Evolutionary conservation across 257 asterid genomes (phyloP).

Genomic region (Ballota nigra): DNA sequence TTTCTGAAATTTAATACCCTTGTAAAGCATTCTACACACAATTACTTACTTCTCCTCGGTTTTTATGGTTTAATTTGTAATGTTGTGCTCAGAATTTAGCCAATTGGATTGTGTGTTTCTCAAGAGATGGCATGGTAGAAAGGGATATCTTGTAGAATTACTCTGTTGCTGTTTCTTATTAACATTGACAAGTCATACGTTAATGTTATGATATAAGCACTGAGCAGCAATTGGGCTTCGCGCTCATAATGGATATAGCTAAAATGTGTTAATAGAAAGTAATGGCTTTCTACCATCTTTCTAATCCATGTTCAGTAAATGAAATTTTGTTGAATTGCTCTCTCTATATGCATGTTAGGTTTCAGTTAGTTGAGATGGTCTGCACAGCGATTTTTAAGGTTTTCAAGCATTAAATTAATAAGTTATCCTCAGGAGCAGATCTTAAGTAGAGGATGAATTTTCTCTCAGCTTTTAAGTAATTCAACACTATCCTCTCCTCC

Average conservation of each 20-base stretch:
- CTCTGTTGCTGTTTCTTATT: background rate
- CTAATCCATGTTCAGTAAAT: slow-evolving; percentile 3
- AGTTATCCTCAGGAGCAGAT: background rate
- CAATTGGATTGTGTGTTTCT: background rate
- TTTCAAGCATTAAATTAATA: too few relatives aligned
- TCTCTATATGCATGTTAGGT: background rate
- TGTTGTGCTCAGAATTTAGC: background rate
- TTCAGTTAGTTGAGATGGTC: slow-evolving; percentile 20
- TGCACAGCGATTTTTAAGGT: background rate
- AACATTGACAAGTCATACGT: background rate
- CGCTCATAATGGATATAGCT: background rate
- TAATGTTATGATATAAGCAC: slow-evolving; percentile 16
- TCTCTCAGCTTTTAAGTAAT: background rate
- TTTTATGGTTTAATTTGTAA: background rate
- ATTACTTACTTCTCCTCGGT: background rate
- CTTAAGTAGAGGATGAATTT: slow-evolving; percentile 2
- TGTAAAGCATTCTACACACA: background rate
- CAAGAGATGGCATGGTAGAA: background rate
- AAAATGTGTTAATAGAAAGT: background rate
- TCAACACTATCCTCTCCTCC: background rate
- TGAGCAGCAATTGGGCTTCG: background rate
- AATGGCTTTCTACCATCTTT: background rate
- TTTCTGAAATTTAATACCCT: too few relatives aligned
- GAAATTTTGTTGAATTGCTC: background rate
- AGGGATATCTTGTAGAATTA: background rate